Conservation (phyloP, 192 early-diverging fungal species). For the Entomortierella parvispora region DNA sequence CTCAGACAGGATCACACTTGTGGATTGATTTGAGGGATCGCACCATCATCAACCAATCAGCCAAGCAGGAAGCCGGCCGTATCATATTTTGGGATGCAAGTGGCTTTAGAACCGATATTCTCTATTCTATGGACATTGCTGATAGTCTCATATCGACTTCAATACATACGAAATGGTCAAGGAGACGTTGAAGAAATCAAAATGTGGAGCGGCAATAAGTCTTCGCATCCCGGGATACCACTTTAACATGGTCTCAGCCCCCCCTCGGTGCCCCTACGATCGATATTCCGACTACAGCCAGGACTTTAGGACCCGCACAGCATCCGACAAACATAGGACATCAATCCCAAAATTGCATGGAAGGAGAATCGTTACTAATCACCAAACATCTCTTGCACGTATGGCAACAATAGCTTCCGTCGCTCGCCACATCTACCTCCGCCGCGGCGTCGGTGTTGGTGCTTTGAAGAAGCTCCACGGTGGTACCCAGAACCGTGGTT, state of each 20-base stretch:
- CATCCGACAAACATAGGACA: neutral
- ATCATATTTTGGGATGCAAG: neutral
- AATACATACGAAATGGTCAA: too few relatives aligned
- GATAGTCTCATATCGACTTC: too few relatives aligned
- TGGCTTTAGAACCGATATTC: neutral
- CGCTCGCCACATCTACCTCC: slow-evolving; percentile 98
- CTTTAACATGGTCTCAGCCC: too few relatives aligned
- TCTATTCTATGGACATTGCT: too few relatives aligned
- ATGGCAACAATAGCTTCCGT: slow-evolving; percentile 70
- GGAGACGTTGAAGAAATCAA: too few relatives aligned
- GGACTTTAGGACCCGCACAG: too few relatives aligned
- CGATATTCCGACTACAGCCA: too few relatives aligned
- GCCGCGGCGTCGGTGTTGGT: slow-evolving; percentile 92
- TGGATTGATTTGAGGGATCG: too few relatives aligned
- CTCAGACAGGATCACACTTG: slow-evolving; percentile 4
- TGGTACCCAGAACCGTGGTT: slow-evolving; percentile 90
- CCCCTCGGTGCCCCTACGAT: too few relatives aligned
- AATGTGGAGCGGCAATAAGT: too few relatives aligned
- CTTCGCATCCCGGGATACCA: too few relatives aligned
- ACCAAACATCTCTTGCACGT: neutral
- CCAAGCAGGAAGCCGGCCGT: neutral
- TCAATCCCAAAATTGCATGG: neutral
- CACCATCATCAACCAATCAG: slow-evolving; percentile 5
- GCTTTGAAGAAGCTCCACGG: slow-evolving; percentile 93
- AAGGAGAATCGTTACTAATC: neutral